phyloP scores from a whole-genome alignment of 2,329 filamentous ascomycete genomes.

The Shiraia sp. region DNA sequence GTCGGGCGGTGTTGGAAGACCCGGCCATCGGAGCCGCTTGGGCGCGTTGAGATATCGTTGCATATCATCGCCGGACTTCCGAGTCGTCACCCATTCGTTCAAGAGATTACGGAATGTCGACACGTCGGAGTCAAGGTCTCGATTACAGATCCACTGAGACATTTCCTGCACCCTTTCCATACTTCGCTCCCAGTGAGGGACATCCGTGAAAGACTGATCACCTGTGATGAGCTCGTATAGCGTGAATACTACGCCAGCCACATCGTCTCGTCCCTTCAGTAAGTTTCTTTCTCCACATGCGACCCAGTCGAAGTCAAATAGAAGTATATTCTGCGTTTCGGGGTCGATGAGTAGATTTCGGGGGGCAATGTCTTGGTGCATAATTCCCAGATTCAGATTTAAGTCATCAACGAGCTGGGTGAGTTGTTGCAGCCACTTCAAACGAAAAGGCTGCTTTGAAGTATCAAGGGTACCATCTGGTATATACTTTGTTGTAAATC shows the following conservation, averaged over 20 bases:
- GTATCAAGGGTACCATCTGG: not conserved
- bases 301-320: constrained; percentile 11
- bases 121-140: constrained; percentile 3
- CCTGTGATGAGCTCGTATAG: too few relatives aligned
- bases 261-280: constrained; percentile 8
- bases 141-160: constrained; percentile 2
- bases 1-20: not conserved
- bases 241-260: too few relatives aligned
- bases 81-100: constrained; percentile 5
- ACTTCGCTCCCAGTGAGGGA: constrained; percentile 24
- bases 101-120: constrained; percentile 1
- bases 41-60: constrained; percentile 7
- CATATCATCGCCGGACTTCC: constrained; percentile 2
- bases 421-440: constrained; percentile 5
- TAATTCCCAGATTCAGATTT: constrained; percentile 29
- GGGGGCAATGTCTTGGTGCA: constrained; percentile 29
- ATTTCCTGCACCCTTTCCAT: constrained; percentile 15
- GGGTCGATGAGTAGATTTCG: constrained; percentile 21
- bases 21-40: constrained; percentile 1
- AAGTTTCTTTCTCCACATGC: constrained; percentile 17
- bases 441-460: constrained; percentile 2
- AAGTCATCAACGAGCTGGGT: constrained; percentile 23
- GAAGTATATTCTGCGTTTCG: constrained; percentile 10
- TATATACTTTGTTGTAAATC: constrained; percentile 4
- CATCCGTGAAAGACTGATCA: too few relatives aligned